Evolutionary conservation across 177 flowering plant genomes (phyloP).

Genomic region (Tripterygium wilfordii): DNA sequence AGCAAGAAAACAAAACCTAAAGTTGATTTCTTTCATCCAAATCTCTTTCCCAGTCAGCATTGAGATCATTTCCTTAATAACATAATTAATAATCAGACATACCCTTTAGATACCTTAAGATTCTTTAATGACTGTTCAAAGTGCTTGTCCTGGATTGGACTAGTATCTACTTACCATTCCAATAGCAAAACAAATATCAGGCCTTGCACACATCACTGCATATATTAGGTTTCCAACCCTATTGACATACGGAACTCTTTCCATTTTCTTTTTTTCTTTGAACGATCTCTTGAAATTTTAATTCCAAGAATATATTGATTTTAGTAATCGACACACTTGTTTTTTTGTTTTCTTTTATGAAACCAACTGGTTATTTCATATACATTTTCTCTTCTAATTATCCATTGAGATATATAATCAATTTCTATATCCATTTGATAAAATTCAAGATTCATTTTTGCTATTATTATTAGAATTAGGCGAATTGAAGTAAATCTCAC

Average conservation of each 20-base stretch:
- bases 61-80: background rate
- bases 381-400: background rate
- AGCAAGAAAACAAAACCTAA: background rate
- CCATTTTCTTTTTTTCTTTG: background rate
- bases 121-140: background rate
- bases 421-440: background rate
- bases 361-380: conserved; percentile 1
- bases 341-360: background rate
- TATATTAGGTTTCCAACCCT: background rate
- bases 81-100: background rate
- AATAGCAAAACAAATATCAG: background rate
- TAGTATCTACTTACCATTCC: background rate
- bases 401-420: background rate
- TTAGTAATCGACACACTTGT: background rate
- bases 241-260: background rate
- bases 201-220: background rate
- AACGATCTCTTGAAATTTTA: background rate
- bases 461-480: background rate
- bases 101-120: background rate
- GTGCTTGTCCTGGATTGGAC: background rate
- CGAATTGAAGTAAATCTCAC: background rate
- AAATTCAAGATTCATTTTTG: background rate
- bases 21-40: background rate
- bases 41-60: background rate
- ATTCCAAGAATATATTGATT: background rate